Evolutionary conservation across 345 rosid genomes (phyloP).

Genomic region (Acer yangbiense): DNA sequence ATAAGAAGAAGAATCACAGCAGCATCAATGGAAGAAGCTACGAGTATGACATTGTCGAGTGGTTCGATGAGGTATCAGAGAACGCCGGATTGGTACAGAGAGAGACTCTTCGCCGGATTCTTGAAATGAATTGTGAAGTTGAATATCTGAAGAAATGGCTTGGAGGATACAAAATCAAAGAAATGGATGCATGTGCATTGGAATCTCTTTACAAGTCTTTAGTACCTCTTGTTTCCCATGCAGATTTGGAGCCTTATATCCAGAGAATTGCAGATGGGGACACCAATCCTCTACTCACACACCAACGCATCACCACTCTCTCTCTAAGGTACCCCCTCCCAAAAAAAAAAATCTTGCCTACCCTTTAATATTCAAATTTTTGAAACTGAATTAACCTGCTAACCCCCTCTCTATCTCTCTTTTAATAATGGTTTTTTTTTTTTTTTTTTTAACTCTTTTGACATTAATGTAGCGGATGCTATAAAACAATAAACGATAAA

Average conservation of each 20-base stretch:
- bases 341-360: no score
- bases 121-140: slow-evolving; percentile 54
- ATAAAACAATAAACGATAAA: no score
- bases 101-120: slow-evolving; percentile 72
- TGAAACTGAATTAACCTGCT: no score
- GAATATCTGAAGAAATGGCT: slow-evolving; percentile 76
- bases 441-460: no score
- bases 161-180: slow-evolving; percentile 50
- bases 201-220: slow-evolving; percentile 67
- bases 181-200: slow-evolving; percentile 57
- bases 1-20: background rate
- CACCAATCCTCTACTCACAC: slow-evolving; percentile 69
- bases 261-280: slow-evolving; percentile 90
- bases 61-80: slow-evolving; percentile 67
- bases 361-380: no score
- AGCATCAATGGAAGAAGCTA: slow-evolving; percentile 7
- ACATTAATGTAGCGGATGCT: no score
- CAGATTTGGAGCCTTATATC: slow-evolving; percentile 80
- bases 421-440: no score
- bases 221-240: slow-evolving; percentile 85
- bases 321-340: slow-evolving; percentile 50
- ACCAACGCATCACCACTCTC: slow-evolving; percentile 61
- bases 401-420: no score
- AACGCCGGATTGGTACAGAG: slow-evolving; percentile 58
- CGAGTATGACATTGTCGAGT: slow-evolving; percentile 45